phyloP scores from a whole-genome alignment of 306 rosid species.

The Medicago ruthenica region DNA sequence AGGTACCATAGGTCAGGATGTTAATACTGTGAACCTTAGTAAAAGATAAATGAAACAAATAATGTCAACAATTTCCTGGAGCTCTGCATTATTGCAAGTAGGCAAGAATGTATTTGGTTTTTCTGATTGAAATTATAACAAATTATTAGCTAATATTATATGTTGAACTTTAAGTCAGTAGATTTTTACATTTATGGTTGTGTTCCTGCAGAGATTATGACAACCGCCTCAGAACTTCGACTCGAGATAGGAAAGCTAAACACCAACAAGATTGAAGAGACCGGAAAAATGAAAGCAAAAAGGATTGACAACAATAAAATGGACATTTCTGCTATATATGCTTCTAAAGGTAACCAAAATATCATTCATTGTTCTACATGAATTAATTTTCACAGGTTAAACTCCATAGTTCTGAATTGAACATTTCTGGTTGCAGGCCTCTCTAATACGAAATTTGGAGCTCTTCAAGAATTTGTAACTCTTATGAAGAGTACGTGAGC shows the following conservation, averaged over 20 bases:
- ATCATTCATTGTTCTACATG: conserved; percentile 26
- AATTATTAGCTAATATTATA: conserved; percentile 17
- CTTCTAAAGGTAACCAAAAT: conserved; percentile 52
- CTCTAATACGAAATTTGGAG: conserved; percentile 54
- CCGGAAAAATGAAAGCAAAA: conserved; percentile 44
- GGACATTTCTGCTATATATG: conserved; percentile 46
- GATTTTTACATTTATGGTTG: conserved; percentile 35
- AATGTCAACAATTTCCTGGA: conserved; percentile 5
- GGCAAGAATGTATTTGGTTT: no score
- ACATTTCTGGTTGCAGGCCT: conserved; percentile 59
- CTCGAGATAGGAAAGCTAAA: conserved; percentile 49
- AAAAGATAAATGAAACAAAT: conserved; percentile 21
- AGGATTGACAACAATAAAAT: conserved; percentile 39
- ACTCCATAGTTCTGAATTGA: conserved; percentile 22
- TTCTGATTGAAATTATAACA: conserved; percentile 17
- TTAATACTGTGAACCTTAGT: conserved; percentile 7
- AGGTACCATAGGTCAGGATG: conserved; percentile 6
- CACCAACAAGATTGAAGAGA: conserved; percentile 50
- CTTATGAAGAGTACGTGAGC: conserved; percentile 53
- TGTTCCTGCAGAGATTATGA: conserved; percentile 59
- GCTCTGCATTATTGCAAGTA: neutral
- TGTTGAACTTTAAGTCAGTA: conserved; percentile 10
- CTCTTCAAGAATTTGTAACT: conserved; percentile 49
- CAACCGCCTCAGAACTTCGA: conserved; percentile 66
- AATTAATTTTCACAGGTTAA: conserved; percentile 9